Evolutionary conservation across 1,284 basidiomycete genomes (phyloP).

Genomic region (Amylostereum chailletii): DNA sequence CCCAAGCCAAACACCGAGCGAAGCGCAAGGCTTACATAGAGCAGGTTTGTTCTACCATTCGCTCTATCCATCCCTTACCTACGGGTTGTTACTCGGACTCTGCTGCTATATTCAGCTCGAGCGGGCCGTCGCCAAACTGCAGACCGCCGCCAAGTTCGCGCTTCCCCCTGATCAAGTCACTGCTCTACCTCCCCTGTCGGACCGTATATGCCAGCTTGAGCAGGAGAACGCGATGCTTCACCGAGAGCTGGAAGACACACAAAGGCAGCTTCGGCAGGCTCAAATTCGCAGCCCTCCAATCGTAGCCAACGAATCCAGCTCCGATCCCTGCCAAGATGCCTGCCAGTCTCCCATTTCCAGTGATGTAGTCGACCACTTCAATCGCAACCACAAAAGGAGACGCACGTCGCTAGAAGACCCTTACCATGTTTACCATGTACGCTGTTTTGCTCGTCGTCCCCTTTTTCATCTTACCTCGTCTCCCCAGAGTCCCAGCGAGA

Average conservation of each 20-base stretch:
- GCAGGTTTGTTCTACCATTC: slow-evolving; percentile 42
- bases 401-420: slow-evolving; percentile 38
- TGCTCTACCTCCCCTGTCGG: slow-evolving; percentile 56
- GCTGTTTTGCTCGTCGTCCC: neutral
- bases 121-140: slow-evolving; percentile 72
- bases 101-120: slow-evolving; percentile 44
- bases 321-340: slow-evolving; percentile 17
- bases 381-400: slow-evolving; percentile 58
- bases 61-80: too few relatives aligned
- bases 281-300: slow-evolving; percentile 10
- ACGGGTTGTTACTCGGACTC: too few relatives aligned
- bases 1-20: slow-evolving; percentile 84
- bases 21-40: slow-evolving; percentile 92
- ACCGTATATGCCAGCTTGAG: slow-evolving; percentile 68
- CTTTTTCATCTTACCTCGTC: neutral
- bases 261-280: slow-evolving; percentile 39
- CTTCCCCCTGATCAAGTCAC: slow-evolving; percentile 62
- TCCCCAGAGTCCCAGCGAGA: slow-evolving; percentile 24
- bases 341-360: slow-evolving; percentile 9
- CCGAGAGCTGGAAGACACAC: slow-evolving; percentile 62
- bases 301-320: slow-evolving; percentile 10
- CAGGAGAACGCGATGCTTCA: slow-evolving; percentile 61
- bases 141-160: slow-evolving; percentile 46
- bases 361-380: slow-evolving; percentile 21
- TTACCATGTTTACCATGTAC: slow-evolving; percentile 38